Evolutionary conservation across 2,329 filamentous ascomycete species (phyloP).

Genomic region (Colletotrichum orbiculare): DNA sequence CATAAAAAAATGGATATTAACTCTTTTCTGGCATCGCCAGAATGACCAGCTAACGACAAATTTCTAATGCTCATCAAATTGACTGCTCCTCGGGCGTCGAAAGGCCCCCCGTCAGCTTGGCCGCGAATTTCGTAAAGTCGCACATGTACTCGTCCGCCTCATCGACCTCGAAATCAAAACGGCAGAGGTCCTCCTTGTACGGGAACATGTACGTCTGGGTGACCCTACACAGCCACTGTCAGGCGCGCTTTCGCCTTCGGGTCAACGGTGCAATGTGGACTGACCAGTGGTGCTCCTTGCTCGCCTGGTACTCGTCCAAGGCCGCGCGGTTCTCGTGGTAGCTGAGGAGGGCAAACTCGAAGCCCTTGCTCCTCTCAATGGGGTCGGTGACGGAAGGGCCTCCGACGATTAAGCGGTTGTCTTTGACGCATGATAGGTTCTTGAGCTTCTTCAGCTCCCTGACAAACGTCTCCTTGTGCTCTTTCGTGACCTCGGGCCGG

Average conservation of each 20-base stretch:
- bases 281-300: slow-evolving; percentile 61
- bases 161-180: slow-evolving; percentile 66
- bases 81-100: too few species aligned
- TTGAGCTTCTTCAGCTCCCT: slow-evolving; percentile 61
- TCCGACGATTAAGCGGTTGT: slow-evolving; percentile 60
- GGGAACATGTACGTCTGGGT: slow-evolving; percentile 36
- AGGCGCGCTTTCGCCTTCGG: slow-evolving; percentile 63
- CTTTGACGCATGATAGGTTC: slow-evolving; percentile 57
- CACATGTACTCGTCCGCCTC: slow-evolving; percentile 44
- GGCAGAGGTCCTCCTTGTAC: slow-evolving; percentile 61
- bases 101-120: too few species aligned
- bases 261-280: too few species aligned
- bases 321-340: slow-evolving; percentile 59
- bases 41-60: too few species aligned
- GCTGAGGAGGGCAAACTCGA: slow-evolving; percentile 62
- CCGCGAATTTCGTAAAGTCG: slow-evolving; percentile 2
- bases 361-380: slow-evolving; percentile 63
- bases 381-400: slow-evolving; percentile 64
- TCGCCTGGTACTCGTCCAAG: slow-evolving; percentile 62
- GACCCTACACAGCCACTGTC: slow-evolving; percentile 51
- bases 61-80: too few species aligned
- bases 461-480: slow-evolving; percentile 58
- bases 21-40: too few species aligned
- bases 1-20: too few species aligned
- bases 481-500: slow-evolving; percentile 50